Evolutionary conservation across 176 grass and related monocot species (phyloP), one percentile per base, ranked within the genome.

Genomic region (Aegilops sharonensis): DNA sequence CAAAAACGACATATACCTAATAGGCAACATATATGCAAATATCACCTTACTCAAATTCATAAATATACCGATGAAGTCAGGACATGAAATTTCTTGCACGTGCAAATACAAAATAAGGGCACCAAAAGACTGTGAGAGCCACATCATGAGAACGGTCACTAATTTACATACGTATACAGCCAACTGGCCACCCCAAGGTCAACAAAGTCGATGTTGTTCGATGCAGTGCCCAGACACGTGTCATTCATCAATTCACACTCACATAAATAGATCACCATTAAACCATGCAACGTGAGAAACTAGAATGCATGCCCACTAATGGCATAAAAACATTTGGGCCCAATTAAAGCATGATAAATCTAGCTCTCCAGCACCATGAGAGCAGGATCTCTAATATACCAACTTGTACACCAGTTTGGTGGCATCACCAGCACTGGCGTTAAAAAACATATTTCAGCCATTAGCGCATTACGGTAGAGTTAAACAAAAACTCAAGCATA

Each of bases 311-410:
- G 4, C 30, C 5, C 15, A 66, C 13, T 75, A 74, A 31, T 36
- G 14, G 25, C 5, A 47, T 59, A 8, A 36, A 70, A 78, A 82
- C 52, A 72, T 62, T 30, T 39, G 29, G 70, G 42, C 8, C 30
- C 72, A 83, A 83, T 62, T 71, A 83, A 62, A 37, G 47, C 36
- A 61, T 78, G 34, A 57, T 59, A 85, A 61, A 20, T 66, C 23
- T 66, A 40, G 24, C 11, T 45, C 42, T 48, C 30, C 6, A n/a
- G 17, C 32, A 1, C 18, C 7, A 65, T 40, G 14, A 5, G 48
- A 37, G 29, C 21, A 85, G 48, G 4, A 54, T 64, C 85, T 67
- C 18, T 15, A 74, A 72, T 68, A 66, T 20, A 83, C 2, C 13
- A 61, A 61, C 5, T 18, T 45, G 27, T 25, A 63, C 73, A 68